Evolutionary conservation across 2,329 filamentous ascomycete species (phyloP).

Genomic region (Xylariaceae sp.): DNA sequence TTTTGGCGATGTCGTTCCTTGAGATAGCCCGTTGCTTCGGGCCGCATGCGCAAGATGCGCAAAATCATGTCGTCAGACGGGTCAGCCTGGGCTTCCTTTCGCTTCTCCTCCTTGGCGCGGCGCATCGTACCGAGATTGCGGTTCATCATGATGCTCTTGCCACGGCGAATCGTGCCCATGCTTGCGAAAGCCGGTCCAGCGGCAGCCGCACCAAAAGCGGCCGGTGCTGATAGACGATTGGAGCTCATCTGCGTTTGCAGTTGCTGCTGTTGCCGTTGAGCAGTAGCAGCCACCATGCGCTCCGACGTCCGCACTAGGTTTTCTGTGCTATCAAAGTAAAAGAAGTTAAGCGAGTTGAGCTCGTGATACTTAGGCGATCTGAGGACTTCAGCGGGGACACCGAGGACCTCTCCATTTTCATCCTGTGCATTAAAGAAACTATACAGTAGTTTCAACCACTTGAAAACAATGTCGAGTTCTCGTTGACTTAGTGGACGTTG

Average conservation of each 20-base stretch:
- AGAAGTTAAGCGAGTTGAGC: constrained; percentile 93
- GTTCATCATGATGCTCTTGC: constrained; percentile 85
- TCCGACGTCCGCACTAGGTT: constrained; percentile 93
- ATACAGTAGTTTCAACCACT: constrained; percentile 86
- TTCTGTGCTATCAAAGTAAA: constrained; percentile 91
- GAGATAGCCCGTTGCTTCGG: constrained; percentile 81
- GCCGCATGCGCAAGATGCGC: constrained; percentile 88
- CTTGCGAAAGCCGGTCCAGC: constrained; percentile 54
- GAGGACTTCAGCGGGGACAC: constrained; percentile 83
- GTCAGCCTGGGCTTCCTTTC: constrained; percentile 91
- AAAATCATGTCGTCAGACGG: constrained; percentile 98
- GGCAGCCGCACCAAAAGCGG: constrained; percentile 36
- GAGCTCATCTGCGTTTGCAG: constrained; percentile 45
- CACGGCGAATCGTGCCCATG: constrained; percentile 60
- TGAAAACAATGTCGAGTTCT: constrained; percentile 91
- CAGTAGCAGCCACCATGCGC: constrained; percentile 85
- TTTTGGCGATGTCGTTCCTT: constrained; percentile 89
- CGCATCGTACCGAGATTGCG: constrained; percentile 95
- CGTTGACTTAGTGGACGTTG: constrained; percentile 79
- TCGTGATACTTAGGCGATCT: constrained; percentile 99
- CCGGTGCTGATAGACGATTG: constrained; percentile 66
- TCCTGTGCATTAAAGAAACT: constrained; percentile 94
- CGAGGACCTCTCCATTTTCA: constrained; percentile 75
- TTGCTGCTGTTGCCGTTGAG: constrained; percentile 68
- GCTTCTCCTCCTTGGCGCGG: constrained; percentile 91